Percentiles rank a stretch among this genome's conserved stretches.
Evolutionary conservation across 2,329 filamentous ascomycete species (phyloP).

Genomic region (Hirsutella thompsonii): DNA sequence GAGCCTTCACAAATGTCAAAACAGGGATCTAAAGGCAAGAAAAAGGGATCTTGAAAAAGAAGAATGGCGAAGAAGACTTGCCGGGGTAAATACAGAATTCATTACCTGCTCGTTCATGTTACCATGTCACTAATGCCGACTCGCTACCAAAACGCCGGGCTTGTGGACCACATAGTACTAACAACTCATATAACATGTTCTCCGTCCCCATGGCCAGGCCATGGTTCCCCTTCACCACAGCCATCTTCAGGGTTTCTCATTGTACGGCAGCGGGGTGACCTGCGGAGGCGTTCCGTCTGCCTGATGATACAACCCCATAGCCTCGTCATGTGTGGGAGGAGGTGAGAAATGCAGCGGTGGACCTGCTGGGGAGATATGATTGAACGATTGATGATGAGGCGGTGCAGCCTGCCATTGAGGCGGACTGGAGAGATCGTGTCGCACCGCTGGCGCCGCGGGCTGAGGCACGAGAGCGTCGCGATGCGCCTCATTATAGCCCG

Average conservation of each 20-base stretch:
- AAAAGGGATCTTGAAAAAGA: too few relatives aligned
- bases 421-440: background rate
- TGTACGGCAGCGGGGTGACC: slow-evolving; percentile 7
- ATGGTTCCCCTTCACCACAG: too few relatives aligned
- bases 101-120: too few relatives aligned
- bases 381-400: background rate
- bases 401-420: background rate
- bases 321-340: slow-evolving; percentile 14
- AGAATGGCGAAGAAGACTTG: too few relatives aligned
- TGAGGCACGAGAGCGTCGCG: background rate
- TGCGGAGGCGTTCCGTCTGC: slow-evolving; percentile 14
- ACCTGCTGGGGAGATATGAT: background rate
- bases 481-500: background rate
- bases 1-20: too few relatives aligned
- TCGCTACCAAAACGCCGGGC: too few relatives aligned
- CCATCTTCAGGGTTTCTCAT: slow-evolving; percentile 10
- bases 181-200: background rate
- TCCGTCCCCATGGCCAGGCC: background rate
- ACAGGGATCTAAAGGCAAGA: too few relatives aligned
- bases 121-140: too few relatives aligned
- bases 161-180: background rate
- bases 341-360: background rate
- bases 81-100: too few relatives aligned
- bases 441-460: background rate
- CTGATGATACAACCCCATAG: slow-evolving; percentile 18